A percentile compares a stretch with the other conserved stretches of the same genome.
phyloP scores from a whole-genome alignment of 441 rosid genomes.

The Iberis amara region DNA sequence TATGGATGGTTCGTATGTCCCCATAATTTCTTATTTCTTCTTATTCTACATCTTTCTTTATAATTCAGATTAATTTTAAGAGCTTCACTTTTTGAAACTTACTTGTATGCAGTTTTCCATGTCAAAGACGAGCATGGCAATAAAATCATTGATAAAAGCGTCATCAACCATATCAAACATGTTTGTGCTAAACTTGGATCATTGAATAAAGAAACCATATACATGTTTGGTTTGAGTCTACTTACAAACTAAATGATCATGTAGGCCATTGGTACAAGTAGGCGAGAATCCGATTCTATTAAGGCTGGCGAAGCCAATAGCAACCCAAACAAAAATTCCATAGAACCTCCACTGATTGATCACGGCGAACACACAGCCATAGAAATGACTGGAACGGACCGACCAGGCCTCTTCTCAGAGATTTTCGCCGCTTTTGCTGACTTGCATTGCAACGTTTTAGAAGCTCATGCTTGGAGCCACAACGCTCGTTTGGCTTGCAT shows the following conservation, averaged over 20 bases:
- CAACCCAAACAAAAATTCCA: not conserved
- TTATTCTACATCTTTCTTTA: not conserved
- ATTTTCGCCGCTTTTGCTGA: constrained; percentile 59
- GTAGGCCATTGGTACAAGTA: constrained; percentile 57
- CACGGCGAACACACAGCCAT: not conserved
- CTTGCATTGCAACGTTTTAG: constrained; percentile 56
- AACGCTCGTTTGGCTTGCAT: constrained; percentile 65
- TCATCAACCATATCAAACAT: constrained; percentile 37
- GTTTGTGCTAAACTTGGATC: constrained; percentile 25
- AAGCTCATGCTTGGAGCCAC: constrained; percentile 84
- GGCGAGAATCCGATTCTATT: constrained; percentile 32
- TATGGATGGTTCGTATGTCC: constrained; percentile 49
- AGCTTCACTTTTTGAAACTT: too few relatives aligned
- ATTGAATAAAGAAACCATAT: not conserved
- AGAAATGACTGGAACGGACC: constrained; percentile 28
- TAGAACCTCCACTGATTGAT: constrained; percentile 19
- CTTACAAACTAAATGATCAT: not conserved
- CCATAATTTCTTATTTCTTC: too few relatives aligned
- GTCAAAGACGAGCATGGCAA: constrained; percentile 65
- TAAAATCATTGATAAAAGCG: constrained; percentile 45
- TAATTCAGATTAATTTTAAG: not conserved
- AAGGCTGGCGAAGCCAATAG: constrained; percentile 13
- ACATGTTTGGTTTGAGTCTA: not conserved
- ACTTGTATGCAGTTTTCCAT: constrained; percentile 52
- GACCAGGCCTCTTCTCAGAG: constrained; percentile 76